Conservation (phyloP, 2,329 filamentous ascomycete genomes). For the Diaporthe sp. region DNA sequence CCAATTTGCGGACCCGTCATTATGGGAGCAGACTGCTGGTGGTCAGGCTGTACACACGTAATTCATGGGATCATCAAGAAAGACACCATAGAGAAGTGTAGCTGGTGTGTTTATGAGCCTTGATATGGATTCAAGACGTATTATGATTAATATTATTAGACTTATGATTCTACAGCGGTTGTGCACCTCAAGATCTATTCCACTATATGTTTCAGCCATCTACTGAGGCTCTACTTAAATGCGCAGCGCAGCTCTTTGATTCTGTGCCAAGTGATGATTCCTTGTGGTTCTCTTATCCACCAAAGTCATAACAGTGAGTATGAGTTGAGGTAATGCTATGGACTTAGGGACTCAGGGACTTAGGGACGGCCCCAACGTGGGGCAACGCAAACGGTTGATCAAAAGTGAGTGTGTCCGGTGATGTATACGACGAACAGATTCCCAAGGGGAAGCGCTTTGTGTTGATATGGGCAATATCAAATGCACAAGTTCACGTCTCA, state of each 20-base stretch:
- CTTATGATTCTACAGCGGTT: background rate
- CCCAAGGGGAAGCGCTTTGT: background rate
- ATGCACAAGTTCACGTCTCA: background rate
- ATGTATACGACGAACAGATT: background rate
- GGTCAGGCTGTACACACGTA: background rate
- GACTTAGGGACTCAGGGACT: background rate
- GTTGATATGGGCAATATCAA: background rate
- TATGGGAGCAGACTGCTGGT: background rate
- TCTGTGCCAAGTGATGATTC: background rate
- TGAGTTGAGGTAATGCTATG: background rate
- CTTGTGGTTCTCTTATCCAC: background rate
- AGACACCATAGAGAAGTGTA: background rate
- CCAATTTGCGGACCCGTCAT: background rate
- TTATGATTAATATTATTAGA: slow-evolving; percentile 22
- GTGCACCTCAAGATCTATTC: background rate
- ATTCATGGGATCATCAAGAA: background rate
- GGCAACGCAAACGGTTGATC: background rate
- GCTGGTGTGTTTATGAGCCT: background rate
- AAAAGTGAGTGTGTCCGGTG: background rate
- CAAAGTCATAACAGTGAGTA: background rate
- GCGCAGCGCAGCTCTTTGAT: background rate
- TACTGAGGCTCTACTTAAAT: background rate
- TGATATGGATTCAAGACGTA: background rate
- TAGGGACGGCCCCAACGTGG: background rate
- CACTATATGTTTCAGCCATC: background rate